Base-by-base conservation (phyloP, 768 basidiomycete species). In the Mycena haematopus region DNA sequence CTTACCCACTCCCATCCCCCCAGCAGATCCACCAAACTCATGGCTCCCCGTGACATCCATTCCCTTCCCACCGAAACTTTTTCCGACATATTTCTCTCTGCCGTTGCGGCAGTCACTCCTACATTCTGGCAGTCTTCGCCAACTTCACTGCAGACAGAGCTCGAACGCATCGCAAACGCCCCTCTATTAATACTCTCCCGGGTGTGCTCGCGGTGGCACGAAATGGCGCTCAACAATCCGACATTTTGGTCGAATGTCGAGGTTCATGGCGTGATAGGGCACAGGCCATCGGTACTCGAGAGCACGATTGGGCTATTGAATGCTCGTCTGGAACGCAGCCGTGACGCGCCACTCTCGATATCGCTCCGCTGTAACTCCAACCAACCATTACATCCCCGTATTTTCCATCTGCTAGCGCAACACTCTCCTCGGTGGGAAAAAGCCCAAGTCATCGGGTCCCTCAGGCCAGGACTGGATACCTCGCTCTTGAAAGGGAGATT, bases 111-210 rank as follows among this genome's bases (percentile, higher is more conserved):
- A 14, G 47, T 36, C n/a, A 49, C 46, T 57, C 56, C 56, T 14
- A 17, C 45, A 33, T 57, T 57, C 46, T 57, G 44, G 22, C 14
- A 47, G 19, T 17, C 31, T 35, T 14, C 46, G 35, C 42, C 44
- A 44, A 9, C 46, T 14, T 14, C 5, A 27, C 56, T 22, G 21
- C 45, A 42, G 13, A 49, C 15, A 17, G 56, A 57, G 56, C n/a
- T n/a, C n/a, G n/a, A n/a, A n/a, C n/a, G n/a, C n/a, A n/a, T 57
- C 38, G 46, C 45, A 17, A 57, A 57, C n/a, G 45, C 56, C 29
- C 55, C 55, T 27, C 56, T 55, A 27, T 19, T 55, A 9, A 45
- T 21, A 29, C 47, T 47, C 27, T 47, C 46, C 14, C 47, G 19
- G 27, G 47, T 49, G 25, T 49, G 47, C 27, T 49, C 47, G 25